phyloP scores from a whole-genome alignment of 1,284 basidiomycete genomes.

The Ceratobasidium papillatum region DNA sequence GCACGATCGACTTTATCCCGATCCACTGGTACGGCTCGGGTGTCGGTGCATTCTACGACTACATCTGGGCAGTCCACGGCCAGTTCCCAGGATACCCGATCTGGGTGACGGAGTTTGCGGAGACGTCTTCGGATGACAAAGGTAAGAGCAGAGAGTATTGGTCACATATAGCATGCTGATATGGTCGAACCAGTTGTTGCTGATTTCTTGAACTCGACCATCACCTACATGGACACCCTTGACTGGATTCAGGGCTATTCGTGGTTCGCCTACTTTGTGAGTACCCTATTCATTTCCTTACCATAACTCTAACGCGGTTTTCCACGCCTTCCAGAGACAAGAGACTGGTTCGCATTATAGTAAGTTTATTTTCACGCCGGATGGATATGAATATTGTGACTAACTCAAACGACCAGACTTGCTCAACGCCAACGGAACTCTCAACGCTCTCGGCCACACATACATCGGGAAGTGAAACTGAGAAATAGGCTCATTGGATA shows the following conservation, averaged over 20 bases:
- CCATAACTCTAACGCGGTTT: not conserved
- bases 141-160: not conserved
- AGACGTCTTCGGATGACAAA: conserved; percentile 8
- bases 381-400: not conserved
- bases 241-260: conserved; percentile 18
- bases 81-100: not conserved
- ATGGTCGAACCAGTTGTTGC: not conserved
- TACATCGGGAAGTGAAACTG: conserved; percentile 6
- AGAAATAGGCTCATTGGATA: too few species aligned
- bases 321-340: not conserved
- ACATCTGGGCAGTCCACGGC: conserved; percentile 12
- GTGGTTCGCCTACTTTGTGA: conserved; percentile 16
- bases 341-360: conserved; percentile 13
- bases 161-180: not conserved
- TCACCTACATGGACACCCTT: conserved; percentile 14
- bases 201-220: conserved; percentile 7
- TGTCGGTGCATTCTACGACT: conserved; percentile 18
- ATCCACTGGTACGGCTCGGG: conserved; percentile 28
- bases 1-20: conserved; percentile 17
- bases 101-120: conserved; percentile 22
- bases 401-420: not conserved
- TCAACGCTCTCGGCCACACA: not conserved
- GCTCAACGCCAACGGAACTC: conserved; percentile 20
- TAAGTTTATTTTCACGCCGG: not conserved
- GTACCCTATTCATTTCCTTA: not conserved